Conservation (phyloP, 148 eudicot species). For the Rhododendron mucronatum region DNA sequence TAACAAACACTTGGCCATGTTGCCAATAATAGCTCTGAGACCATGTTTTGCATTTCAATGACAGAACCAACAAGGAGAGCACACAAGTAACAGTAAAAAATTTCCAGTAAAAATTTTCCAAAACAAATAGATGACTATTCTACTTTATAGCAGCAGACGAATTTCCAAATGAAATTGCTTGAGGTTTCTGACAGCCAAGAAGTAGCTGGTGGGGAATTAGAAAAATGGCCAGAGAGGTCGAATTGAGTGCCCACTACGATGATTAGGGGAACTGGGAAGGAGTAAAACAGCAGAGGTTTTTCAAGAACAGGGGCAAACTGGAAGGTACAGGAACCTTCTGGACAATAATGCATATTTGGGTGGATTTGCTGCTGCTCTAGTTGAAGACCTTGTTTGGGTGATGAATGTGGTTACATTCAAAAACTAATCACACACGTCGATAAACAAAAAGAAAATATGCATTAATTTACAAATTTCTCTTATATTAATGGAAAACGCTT, state of each 20-base stretch:
- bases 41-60: neutral
- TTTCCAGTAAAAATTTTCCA: neutral
- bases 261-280: neutral
- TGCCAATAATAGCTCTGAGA: neutral
- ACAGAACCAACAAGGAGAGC: neutral
- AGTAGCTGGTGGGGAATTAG: neutral
- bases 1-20: neutral
- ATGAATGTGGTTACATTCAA: neutral
- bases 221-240: neutral
- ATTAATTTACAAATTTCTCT: too few relatives aligned
- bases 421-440: neutral
- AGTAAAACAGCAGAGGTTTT: neutral
- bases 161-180: neutral
- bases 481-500: too few relatives aligned
- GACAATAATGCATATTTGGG: neutral
- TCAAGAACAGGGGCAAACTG: neutral
- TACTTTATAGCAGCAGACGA: neutral
- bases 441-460: too few relatives aligned
- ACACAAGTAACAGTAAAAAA: neutral
- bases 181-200: neutral
- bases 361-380: neutral
- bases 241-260: neutral
- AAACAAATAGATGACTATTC: neutral
- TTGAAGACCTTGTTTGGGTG: neutral
- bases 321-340: neutral